Evolutionary conservation across 75 land plant genomes (phyloP), one percentile per base, ranked within the genome.

Genomic region (Sequoiadendron giganteum): DNA sequence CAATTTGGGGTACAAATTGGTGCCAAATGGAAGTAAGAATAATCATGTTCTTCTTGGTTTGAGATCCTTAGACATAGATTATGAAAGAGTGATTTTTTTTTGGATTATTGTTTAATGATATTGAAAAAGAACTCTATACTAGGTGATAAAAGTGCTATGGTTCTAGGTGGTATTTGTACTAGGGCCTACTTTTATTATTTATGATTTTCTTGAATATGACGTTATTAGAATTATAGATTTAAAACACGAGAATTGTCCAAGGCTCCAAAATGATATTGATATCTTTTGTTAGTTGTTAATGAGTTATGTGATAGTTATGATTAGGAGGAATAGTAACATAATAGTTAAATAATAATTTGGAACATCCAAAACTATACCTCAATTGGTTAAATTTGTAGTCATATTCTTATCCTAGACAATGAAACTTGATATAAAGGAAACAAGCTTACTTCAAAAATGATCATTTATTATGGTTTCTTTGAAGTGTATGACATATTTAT

Each of bases 121-220:
- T 92, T 97, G 56, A 97, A 97, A 88, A 97, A 97, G 87, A 97
- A 97, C 83, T 97, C 99, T 52, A 97, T 97, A 40, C 99, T 97
- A 85, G 97, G 99, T 95, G 99, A 97, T 86, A 97, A 94, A 88
- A 97, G 99, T 89, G 99, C 99, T 10, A 85, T 97, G 36, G 94
- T 92, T 16, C 99, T 97, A 48, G 97, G 99, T 34, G 99, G 99
- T 25, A 93, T 97, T 88, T 94, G 96, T 55, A 94, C 95, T 49
- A 97, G 99, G 19, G 88, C 99, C 28, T 70, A 97, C 99, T 2
- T 90, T 95, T 90, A 97, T 97, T 0, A 97, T 97, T 47, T 89
- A 97, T 88, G 96, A 95, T 18, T 87, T 97, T 85, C 86, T 87
- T 3, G 96, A 97, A 86, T 88, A 88, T 6, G 97, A 97, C 30